phyloP scores from a whole-genome alignment of 306 rosid species.

The Leucaena leucocephala region DNA sequence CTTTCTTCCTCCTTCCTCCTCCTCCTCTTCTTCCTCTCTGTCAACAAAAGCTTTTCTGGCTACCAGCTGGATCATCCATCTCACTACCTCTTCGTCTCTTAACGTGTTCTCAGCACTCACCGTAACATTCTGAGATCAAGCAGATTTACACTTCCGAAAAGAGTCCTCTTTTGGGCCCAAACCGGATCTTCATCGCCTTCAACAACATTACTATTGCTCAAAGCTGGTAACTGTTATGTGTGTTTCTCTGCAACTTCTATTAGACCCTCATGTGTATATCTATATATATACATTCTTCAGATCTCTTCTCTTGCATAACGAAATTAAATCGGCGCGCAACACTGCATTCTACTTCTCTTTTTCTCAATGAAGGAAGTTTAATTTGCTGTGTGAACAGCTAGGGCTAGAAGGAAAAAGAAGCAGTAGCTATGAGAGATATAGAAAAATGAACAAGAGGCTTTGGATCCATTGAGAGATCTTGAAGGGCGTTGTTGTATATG shows the following conservation, averaged over 20 bases:
- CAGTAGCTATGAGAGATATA: conserved; percentile 17
- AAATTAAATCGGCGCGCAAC: not conserved
- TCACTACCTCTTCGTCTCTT: not conserved
- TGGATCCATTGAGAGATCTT: conserved; percentile 63
- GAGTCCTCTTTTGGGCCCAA: conserved; percentile 27
- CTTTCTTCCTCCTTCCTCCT: not conserved
- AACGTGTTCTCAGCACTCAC: conserved; percentile 22
- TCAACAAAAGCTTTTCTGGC: conserved; percentile 4
- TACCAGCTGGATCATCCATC: conserved; percentile 7
- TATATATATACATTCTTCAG: not conserved
- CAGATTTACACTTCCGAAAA: conserved; percentile 32
- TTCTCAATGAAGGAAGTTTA: not conserved
- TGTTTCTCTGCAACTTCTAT: not conserved
- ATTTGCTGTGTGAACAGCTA: conserved; percentile 34
- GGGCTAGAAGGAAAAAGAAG: conserved; percentile 37
- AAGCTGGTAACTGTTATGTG: conserved; percentile 25
- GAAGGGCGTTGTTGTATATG: conserved; percentile 32
- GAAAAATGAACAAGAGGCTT: conserved; percentile 21
- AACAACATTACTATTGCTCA: conserved; percentile 15
- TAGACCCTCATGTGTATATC: not conserved
- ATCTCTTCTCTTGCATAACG: not conserved
- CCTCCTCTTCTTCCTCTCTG: conserved; percentile 12
- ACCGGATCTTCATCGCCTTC: conserved; percentile 49
- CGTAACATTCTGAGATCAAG: conserved; percentile 22
- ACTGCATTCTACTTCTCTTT: not conserved